phyloP scores from a whole-genome alignment of 495 filamentous ascomycete species.

The Acidomyces sp. region DNA sequence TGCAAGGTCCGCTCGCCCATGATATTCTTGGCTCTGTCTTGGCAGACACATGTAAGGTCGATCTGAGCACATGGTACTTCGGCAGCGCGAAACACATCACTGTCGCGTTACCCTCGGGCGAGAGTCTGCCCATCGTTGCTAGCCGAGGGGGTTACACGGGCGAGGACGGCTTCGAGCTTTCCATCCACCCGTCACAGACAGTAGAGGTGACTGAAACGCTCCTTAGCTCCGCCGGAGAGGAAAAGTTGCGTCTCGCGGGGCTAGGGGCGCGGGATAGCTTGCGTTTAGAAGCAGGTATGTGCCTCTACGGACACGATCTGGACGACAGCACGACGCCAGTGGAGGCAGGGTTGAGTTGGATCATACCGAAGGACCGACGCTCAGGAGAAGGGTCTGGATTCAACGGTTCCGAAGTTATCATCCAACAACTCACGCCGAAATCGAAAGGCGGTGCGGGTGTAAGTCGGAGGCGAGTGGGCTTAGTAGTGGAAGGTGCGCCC shows the following conservation, averaged over 20 bases:
- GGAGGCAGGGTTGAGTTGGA: conserved; percentile 71
- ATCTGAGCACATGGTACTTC: conserved; percentile 65
- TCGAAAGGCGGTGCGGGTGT: conserved; percentile 55
- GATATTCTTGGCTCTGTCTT: conserved; percentile 41
- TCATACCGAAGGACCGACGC: conserved; percentile 66
- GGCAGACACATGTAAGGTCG: conserved; percentile 31
- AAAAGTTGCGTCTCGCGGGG: conserved; percentile 64
- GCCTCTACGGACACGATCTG: conserved; percentile 94
- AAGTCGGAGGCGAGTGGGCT: conserved; percentile 58
- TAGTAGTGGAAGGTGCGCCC: conserved; percentile 74
- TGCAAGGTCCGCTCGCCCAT: conserved; percentile 72
- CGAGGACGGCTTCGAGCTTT: conserved; percentile 97
- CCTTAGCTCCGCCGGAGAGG: conserved; percentile 44
- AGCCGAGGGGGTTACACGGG: conserved; percentile 90
- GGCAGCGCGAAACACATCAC: conserved; percentile 52
- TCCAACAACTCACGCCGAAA: conserved; percentile 55
- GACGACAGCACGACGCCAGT: conserved; percentile 80
- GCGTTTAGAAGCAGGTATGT: conserved; percentile 93
- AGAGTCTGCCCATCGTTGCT: conserved; percentile 50
- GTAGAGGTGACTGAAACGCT: conserved; percentile 48
- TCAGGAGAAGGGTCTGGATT: conserved; percentile 35
- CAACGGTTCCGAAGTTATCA: conserved; percentile 63
- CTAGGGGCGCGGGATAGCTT: conserved; percentile 85
- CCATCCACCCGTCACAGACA: conserved; percentile 50
- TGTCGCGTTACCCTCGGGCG: conserved; percentile 37